Conservation (phyloP, 2,329 filamentous ascomycete species). For the Fusarium mundagurra region DNA sequence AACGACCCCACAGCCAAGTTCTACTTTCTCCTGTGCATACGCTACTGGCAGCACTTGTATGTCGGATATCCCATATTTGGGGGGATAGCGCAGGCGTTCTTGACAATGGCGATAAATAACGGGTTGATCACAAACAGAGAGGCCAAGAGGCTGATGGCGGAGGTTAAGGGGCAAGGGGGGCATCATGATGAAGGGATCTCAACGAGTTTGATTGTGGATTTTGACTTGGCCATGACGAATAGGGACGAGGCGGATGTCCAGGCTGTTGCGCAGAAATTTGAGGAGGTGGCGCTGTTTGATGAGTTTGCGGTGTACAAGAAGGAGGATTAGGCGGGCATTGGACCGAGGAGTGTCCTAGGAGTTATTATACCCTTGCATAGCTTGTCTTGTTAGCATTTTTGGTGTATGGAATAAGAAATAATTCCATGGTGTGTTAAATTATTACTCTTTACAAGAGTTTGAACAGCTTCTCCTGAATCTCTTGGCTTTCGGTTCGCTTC, state of each 20-base stretch:
- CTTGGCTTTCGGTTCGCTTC: not conserved
- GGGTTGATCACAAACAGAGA: not conserved
- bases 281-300: constrained; percentile 9
- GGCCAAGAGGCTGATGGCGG: not conserved
- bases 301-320: constrained; percentile 14
- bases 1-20: not conserved
- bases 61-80: not conserved
- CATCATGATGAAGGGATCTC: not conserved
- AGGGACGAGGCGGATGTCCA: not conserved
- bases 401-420: not conserved
- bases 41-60: constrained; percentile 4
- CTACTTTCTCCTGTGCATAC: not conserved
- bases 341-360: not conserved
- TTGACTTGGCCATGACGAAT: not conserved
- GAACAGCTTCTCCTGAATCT: not conserved
- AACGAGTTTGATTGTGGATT: constrained; percentile 3
- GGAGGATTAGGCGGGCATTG: not conserved
- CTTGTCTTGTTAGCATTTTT: not conserved
- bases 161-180: not conserved
- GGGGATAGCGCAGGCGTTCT: not conserved
- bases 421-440: rapidly evolving
- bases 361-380: not conserved
- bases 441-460: not conserved
- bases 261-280: constrained; percentile 6
- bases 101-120: constrained; percentile 2